phyloP scores from a whole-genome alignment of 345 rosid genomes.

The Bretschneidera sinensis region DNA sequence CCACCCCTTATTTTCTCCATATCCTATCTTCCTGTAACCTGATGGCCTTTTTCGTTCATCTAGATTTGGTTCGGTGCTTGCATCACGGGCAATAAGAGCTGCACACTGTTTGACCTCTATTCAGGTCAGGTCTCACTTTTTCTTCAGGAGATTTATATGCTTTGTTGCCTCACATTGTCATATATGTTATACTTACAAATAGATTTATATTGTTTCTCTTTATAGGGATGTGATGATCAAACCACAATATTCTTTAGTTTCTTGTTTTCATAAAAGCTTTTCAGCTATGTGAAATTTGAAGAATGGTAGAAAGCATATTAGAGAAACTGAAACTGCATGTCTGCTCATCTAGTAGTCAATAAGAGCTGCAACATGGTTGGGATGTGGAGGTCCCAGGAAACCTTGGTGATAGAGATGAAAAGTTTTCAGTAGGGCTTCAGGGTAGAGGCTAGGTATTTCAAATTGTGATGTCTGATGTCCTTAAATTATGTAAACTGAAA shows the following conservation, averaged over 20 bases:
- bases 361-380: not conserved
- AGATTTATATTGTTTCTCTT: not conserved
- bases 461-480: not conserved
- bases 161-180: not conserved
- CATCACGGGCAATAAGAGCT: constrained; percentile 70
- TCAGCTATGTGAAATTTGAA: no score
- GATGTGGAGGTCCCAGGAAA: not conserved
- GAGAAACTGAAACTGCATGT: not conserved
- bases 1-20: not conserved
- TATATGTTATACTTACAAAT: not conserved
- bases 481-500: not conserved
- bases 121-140: constrained; percentile 35
- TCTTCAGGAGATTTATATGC: not conserved
- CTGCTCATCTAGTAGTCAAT: not conserved
- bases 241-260: not conserved
- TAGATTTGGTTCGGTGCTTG: constrained; percentile 62
- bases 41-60: constrained; percentile 6
- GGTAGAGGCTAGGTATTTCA: not conserved
- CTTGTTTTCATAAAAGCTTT: no score
- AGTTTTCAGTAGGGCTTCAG: not conserved
- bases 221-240: not conserved
- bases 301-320: no score
- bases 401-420: not conserved
- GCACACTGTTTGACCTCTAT: constrained; percentile 70
- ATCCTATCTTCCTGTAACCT: not conserved